Percentiles rank a stretch among this genome's conserved stretches.
Conservation (phyloP, 2,329 filamentous ascomycete genomes). For the Beauveria sp. region DNA sequence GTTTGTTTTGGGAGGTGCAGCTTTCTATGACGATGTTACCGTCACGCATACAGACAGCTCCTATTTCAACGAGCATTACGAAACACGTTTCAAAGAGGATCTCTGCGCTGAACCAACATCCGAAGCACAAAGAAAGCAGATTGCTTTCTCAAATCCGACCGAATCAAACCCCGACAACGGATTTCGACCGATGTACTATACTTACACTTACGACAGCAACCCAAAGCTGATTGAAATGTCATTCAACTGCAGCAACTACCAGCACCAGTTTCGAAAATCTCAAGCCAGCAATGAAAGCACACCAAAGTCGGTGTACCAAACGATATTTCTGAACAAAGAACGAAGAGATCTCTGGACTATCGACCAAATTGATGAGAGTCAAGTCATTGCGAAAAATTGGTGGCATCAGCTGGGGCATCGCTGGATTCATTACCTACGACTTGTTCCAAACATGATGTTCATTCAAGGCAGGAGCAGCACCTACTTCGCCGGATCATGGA, state of each 20-base stretch:
- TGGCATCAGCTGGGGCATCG: conserved; percentile 61
- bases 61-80: conserved; percentile 63
- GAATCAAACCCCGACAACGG: conserved; percentile 41
- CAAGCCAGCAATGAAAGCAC: conserved; percentile 14
- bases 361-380: conserved; percentile 48
- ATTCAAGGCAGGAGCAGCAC: conserved; percentile 59
- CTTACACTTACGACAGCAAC: conserved; percentile 50
- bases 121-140: conserved; percentile 30
- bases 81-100: conserved; percentile 47
- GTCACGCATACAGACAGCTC: conserved; percentile 58
- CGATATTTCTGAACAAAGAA: conserved; percentile 56
- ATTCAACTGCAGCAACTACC: conserved; percentile 71
- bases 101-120: conserved; percentile 42
- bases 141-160: conserved; percentile 34
- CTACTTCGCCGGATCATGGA: conserved; percentile 60
- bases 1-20: conserved; percentile 61
- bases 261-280: conserved; percentile 55
- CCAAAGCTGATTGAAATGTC: conserved; percentile 58
- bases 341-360: conserved; percentile 51
- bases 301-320: conserved; percentile 61
- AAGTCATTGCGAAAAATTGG: conserved; percentile 57
- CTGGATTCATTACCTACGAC: conserved; percentile 56
- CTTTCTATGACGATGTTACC: conserved; percentile 63
- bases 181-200: conserved; percentile 60
- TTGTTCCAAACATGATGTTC: conserved; percentile 66